Evolutionary conservation across 2,329 filamentous ascomycete genomes (phyloP).

Genomic region (Diaporthe aspalathi): DNA sequence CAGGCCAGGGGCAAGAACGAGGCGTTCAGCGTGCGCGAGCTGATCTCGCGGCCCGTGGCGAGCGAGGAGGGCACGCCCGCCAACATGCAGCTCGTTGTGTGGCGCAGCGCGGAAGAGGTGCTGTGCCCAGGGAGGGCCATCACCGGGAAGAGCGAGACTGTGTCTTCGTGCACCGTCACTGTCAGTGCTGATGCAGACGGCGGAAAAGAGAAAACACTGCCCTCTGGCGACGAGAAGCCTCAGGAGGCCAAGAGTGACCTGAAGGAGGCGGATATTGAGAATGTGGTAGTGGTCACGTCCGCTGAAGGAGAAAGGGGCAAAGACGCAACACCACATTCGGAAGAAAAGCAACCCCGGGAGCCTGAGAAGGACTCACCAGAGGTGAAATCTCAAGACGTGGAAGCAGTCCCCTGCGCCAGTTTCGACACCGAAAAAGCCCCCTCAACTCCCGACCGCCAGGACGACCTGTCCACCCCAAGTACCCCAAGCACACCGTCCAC

Average conservation of each 20-base stretch:
- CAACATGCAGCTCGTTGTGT: neutral
- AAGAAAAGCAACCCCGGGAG: too few relatives aligned
- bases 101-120: neutral
- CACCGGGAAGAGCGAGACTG: neutral
- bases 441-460: neutral
- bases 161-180: too few relatives aligned
- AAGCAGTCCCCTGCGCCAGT: neutral
- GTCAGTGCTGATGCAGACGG: neutral
- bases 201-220: neutral
- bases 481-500: neutral
- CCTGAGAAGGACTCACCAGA: too few relatives aligned
- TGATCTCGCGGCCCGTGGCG: slow-evolving; percentile 6
- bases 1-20: neutral
- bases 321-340: too few relatives aligned
- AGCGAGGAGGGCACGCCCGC: neutral
- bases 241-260: too few relatives aligned
- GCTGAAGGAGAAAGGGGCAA: neutral
- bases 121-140: neutral
- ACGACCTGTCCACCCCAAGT: neutral
- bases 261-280: neutral
- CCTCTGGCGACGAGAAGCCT: neutral
- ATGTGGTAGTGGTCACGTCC: neutral
- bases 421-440: neutral
- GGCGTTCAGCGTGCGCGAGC: slow-evolving; percentile 1
- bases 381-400: neutral